These are phyloP conservation scores for Talaromyces nanjingensis DNA, from an alignment of 495 filamentous ascomycete genomes.

Conservation along the genomic window DNA sequence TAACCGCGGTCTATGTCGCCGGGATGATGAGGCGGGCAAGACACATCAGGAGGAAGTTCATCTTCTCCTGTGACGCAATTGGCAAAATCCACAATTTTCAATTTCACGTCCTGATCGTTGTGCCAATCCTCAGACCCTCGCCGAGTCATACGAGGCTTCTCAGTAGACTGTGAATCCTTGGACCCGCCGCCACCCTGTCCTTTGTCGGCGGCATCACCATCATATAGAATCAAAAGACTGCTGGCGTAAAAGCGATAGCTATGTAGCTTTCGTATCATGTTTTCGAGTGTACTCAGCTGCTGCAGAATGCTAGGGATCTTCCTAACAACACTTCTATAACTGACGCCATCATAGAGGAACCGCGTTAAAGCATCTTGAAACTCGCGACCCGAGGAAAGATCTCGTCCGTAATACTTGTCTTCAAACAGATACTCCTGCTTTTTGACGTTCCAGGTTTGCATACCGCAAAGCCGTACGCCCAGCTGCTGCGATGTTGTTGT, in stretches of 20 bases:
- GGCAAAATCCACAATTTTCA: constrained; percentile 98
- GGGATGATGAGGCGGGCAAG: constrained; percentile 77
- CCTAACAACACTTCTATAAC: constrained; percentile 63
- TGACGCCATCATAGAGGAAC: constrained; percentile 88
- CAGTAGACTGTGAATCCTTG: constrained; percentile 5
- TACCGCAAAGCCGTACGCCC: constrained; percentile 88
- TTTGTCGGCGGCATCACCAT: constrained; percentile 53
- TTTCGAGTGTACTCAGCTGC: constrained; percentile 73
- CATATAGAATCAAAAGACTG: constrained; percentile 89
- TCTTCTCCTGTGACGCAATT: constrained; percentile 93
- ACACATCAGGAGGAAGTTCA: constrained; percentile 47
- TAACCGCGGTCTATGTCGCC: constrained; percentile 83
- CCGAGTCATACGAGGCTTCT: constrained; percentile 17
- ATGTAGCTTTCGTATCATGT: constrained; percentile 68
- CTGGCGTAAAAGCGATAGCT: constrained; percentile 95
- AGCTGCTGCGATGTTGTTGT: constrained; percentile 86
- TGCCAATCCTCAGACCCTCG: constrained; percentile 36
- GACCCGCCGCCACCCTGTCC: constrained; percentile 14
- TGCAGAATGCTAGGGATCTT: constrained; percentile 84
- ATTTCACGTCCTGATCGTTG: constrained; percentile 53
- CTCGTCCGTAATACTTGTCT: constrained; percentile 95
- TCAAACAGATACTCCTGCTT: constrained; percentile 79
- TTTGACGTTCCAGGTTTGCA: constrained; percentile 90
- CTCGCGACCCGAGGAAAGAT: constrained; percentile 79
- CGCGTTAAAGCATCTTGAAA: constrained; percentile 84